Evolutionary conservation across 108 stramenopile species (phyloP).

Genomic region (Skeletonema tropicum): DNA sequence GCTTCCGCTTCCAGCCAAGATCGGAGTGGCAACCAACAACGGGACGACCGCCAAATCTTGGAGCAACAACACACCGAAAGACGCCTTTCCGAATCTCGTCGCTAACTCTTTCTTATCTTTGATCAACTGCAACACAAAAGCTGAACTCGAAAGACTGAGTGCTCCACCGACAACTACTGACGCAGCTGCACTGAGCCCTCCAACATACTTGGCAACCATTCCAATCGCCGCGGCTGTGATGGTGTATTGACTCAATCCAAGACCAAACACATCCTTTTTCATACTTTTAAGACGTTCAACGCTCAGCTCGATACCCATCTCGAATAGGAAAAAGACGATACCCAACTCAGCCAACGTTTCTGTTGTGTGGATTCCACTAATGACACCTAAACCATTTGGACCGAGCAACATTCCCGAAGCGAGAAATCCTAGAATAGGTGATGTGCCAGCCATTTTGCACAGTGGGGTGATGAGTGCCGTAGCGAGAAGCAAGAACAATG

Average conservation of each 20-base stretch:
- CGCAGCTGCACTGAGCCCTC: conserved; percentile 76
- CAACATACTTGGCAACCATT: conserved; percentile 63
- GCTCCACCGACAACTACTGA: conserved; percentile 91
- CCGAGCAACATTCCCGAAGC: conserved; percentile 91
- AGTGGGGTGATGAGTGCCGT: conserved; percentile 91
- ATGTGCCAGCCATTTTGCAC: conserved; percentile 82
- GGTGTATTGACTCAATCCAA: conserved; percentile 88
- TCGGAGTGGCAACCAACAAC: conserved; percentile 92
- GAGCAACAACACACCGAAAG: conserved; percentile 92
- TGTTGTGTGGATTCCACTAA: conserved; percentile 80
- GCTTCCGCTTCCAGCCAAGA: conserved; percentile 90
- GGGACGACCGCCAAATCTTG: conserved; percentile 97
- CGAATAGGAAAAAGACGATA: conserved; percentile 97
- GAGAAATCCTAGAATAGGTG: conserved; percentile 94
- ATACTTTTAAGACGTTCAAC: conserved; percentile 83
- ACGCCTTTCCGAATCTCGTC: conserved; percentile 91
- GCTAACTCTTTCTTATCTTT: conserved; percentile 95
- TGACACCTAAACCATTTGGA: conserved; percentile 88
- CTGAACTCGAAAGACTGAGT: conserved; percentile 88
- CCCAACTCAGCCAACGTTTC: conserved; percentile 91
- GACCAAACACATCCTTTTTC: conserved; percentile 93
- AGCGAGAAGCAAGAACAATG: conserved; percentile 83
- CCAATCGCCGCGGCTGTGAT: conserved; percentile 66
- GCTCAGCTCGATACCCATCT: conserved; percentile 97
- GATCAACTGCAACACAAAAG: conserved; percentile 95